Evolutionary conservation across 1,139 yeast genomes (phyloP), one percentile per base, ranked within the genome.

Genomic region (Hyphopichia fennica): DNA sequence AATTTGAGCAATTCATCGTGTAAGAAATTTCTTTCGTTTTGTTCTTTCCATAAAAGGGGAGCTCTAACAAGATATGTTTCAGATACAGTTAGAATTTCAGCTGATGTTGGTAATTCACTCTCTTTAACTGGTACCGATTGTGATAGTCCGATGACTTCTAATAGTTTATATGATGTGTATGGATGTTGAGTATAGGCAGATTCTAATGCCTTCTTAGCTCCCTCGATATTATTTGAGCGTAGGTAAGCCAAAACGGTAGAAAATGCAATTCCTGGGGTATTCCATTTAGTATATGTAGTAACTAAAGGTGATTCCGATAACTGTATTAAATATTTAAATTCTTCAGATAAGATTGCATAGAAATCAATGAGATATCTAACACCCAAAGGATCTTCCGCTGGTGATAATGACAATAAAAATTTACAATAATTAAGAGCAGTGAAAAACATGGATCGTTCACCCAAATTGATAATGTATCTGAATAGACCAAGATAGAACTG

Each of bases 351-450:
- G 9, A 87, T 67, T 5, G 93, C 84, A 57, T 87, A 89, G 54
- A 78, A 84, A 58, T 89, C 96, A 51, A 89, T 82, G 60, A 88
- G 86, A 54, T 84, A 83, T 48, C 96, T 74, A 5, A 85, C 90
- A 11, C 96, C 96, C 44, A 84, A 66, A 0, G 96, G 96, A 67
- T 89, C 97, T 39, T 84, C 88, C 1, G 82, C 77, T 1, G 96
- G 96, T 31, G 81, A 77, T 36, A 89, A 65, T 1, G 89, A 78
- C 49, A 85, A 67, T 40, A 90, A 66, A 7, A 85, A 68, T 56
- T 87, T 89, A 52, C 87, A 79, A 67, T 83, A 89, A 34, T 81
- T 77, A 41, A 87, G 75, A 1, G 96, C 96, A 0, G 96, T 88
- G 44, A 67, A 75, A 57, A 79, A 82, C 1, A 93, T 85, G 8